Conservation (phyloP, 768 basidiomycete genomes). For the Suillus clintonianus region DNA sequence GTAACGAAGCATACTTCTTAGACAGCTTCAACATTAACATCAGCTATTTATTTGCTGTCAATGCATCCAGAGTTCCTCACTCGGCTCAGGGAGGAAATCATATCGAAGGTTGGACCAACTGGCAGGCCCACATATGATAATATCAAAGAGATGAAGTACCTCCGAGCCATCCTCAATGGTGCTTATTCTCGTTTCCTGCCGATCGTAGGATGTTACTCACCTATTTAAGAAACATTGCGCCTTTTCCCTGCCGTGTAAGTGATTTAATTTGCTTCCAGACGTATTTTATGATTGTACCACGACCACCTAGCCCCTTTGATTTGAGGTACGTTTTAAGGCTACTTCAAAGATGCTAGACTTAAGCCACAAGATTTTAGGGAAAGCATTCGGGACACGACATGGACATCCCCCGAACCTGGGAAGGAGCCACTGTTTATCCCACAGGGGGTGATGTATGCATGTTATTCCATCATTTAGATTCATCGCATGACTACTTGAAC, state of each 20-base stretch:
- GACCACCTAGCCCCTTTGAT: slow-evolving; percentile 32
- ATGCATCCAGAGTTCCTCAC: slow-evolving; percentile 43
- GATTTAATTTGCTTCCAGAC: neutral
- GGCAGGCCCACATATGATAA: slow-evolving; percentile 42
- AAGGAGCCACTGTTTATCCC: slow-evolving; percentile 33
- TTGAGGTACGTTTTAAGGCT: slow-evolving; percentile 21
- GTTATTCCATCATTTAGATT: neutral
- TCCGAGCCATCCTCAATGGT: slow-evolving; percentile 49
- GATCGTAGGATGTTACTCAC: neutral
- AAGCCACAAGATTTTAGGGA: slow-evolving; percentile 12
- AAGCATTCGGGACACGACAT: slow-evolving; percentile 24
- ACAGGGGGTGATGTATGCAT: slow-evolving; percentile 19
- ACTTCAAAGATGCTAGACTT: neutral
- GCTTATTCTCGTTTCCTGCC: neutral
- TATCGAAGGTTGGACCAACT: slow-evolving; percentile 36
- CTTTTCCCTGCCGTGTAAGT: slow-evolving; percentile 36
- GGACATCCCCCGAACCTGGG: slow-evolving; percentile 20
- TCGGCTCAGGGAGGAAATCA: slow-evolving; percentile 45
- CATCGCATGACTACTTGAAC: neutral
- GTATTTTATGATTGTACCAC: neutral
- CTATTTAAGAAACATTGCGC: slow-evolving; percentile 29
- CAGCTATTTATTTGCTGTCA: slow-evolving; percentile 46
- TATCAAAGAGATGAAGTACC: slow-evolving; percentile 44
- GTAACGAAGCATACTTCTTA: slow-evolving; percentile 13
- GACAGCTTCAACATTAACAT: slow-evolving; percentile 48